Evolutionary conservation across 805 yeast species (phyloP).

Genomic region (Zygosaccharomyces pseudorouxii): DNA sequence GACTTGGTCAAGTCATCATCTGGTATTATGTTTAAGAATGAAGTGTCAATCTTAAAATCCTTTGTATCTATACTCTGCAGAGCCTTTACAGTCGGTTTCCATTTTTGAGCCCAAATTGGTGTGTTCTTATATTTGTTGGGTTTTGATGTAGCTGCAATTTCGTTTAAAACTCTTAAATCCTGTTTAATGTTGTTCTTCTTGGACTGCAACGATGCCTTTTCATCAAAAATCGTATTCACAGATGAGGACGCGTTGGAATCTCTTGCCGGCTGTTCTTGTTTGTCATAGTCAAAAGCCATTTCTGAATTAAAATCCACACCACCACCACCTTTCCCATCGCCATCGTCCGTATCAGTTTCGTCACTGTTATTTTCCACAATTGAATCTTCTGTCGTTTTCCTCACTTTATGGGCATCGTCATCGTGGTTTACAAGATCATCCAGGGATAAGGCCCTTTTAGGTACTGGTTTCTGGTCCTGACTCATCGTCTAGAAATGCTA

Average conservation of each 20-base stretch:
- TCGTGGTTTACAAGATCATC: constrained; percentile 37
- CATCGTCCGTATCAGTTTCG: constrained; percentile 36
- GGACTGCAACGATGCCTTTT: constrained; percentile 29
- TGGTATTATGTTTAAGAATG: constrained; percentile 62
- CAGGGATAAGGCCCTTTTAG: constrained; percentile 33
- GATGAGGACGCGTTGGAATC: constrained; percentile 7
- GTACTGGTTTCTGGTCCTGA: constrained; percentile 13
- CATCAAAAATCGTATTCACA: constrained; percentile 30
- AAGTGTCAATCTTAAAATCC: constrained; percentile 36
- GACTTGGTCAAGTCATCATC: constrained; percentile 77
- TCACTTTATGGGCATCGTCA: constrained; percentile 23
- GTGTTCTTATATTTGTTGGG: constrained; percentile 60
- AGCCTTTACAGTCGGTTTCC: constrained; percentile 46
- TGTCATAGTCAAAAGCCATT: constrained; percentile 34
- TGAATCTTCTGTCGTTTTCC: constrained; percentile 11
- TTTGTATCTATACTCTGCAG: constrained; percentile 31
- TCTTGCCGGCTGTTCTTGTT: constrained; percentile 21
- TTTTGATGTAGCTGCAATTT: constrained; percentile 37
- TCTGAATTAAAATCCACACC: constrained; percentile 29
- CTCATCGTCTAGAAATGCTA: constrained; percentile 5
- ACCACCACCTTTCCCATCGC: constrained; percentile 19
- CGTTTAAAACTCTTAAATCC: constrained; percentile 30
- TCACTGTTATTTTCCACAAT: constrained; percentile 16
- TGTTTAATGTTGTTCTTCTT: constrained; percentile 33
- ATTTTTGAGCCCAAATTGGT: constrained; percentile 83